Evolutionary conservation across 208 protist genomes (phyloP), one percentile per base, ranked within the genome.

Genomic region (Strigomonas galati): DNA sequence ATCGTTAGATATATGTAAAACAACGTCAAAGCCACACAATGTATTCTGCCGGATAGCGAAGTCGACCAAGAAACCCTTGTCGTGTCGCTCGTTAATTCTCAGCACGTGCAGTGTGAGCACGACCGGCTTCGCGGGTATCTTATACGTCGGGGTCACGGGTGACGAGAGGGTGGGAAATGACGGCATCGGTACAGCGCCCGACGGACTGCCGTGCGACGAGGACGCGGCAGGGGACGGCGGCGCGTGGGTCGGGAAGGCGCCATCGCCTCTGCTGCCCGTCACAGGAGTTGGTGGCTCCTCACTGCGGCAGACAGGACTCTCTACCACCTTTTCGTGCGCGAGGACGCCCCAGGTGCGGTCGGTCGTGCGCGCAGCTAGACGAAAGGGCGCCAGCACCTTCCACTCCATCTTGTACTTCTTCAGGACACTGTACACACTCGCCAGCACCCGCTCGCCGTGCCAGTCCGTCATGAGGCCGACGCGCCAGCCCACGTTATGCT

Each of bases 401-500:
- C 91, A 96, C 75, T 94, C 76, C 86, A 96, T 91, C 17, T 72
- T 52, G 52, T 81, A 82, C 27, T 54, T 62, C 48, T 62, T 78
- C 32, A 96, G 72, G 0, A 83, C 82, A 24, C 55, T 28, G 66
- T 96, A 96, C n/a, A 94, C 71, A 14, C 68, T 63, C 49, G 53
- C 54, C 27, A 93, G 62, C 31, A 76, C 76, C 19, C 35, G 65
- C 54, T 82, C 78, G 0, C 80, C 77, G 5, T 78, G 81, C 52
- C 75, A 72, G 70, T 94, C 88, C 37, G 86, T 91, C 91, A 96
- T 96, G 43, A 96, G 61, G 9, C 91, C 91, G n/a, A 96, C 67
- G 23, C 91, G 85, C 91, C 91, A 96, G 31, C 91, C 91, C 26
- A 69, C 74, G 70, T 93, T 93, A 70, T 93, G 77, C 54, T 77